Base-by-base conservation (phyloP, 768 basidiomycete species). In the Lactifluus hygrophoroides region DNA sequence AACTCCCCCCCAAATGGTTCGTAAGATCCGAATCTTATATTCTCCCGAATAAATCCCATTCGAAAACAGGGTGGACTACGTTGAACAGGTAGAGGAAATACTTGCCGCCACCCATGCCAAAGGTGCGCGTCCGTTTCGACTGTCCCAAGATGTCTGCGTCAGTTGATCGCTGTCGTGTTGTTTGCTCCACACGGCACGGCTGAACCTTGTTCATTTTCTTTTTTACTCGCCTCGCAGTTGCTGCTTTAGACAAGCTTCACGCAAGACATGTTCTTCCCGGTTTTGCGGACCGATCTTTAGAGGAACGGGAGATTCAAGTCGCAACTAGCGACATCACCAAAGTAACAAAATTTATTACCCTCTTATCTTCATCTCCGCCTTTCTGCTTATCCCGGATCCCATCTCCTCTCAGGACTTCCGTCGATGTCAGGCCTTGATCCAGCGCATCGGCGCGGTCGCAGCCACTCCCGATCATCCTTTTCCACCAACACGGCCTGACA, bases 201-300 rank as follows among this genome's bases (percentile, higher is more conserved):
- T 58, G 63, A 65, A 60, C 63, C 60, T 51, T 57, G 51, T 37
- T 63, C 54, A 51, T 64, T 55, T 61, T 65, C 58, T 51, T 11
- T n/a, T n/a, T n/a, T n/a, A n/a, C n/a, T n/a, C n/a, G n/a, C n/a
- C n/a, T 64, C 55, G 64, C 71, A 98, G 96, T 98, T 68, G 72
- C 77, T n/a, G 74, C 81, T 7, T 84, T 99, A 40, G 96, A 98
- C 72, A 96, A 90, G 70, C 83, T 99, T 5, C 95, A 99, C 65
- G 90, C 95, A 64, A 96, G 90, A 70, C 94, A 96, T 71, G 88
- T 87, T 57, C 81, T 99, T 6, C 96, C 96, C 64, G 95, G 94
- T 0, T 99, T 99, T 70, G 82, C 92, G 69, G 96, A 99, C 80
- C 88, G 96, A 52, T 77, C 88, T 2, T 84, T 85, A 4, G 95